Base-by-base conservation (phyloP, 176 grass and related monocot genomes). In the Saccharum officinarum region DNA sequence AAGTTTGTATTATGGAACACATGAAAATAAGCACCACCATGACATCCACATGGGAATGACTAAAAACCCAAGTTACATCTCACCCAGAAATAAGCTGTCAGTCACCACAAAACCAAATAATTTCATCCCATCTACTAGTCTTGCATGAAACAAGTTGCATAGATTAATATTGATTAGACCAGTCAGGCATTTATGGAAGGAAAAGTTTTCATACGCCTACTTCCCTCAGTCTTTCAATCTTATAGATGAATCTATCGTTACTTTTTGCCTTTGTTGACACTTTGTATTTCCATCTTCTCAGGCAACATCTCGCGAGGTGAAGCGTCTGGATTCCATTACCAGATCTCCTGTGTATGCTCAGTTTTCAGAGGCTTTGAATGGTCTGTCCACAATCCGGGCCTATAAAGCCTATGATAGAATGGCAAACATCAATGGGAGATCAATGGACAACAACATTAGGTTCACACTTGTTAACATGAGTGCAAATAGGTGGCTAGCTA, bases 391-490 rank as follows among this genome's bases (percentile, higher is more conserved):
- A 69, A 99, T 99, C 61, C 90, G 93, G 76, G 97, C 97, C 68
- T 99, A 96, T 69, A 92, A 99, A 88, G 97, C 97, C 73, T 99
- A 96, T 81, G 97, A 96, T 87, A 93, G 97, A 85, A 99, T 99
- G 97, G 88, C 97, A 46, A 90, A 73, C 75, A 92, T 96, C 55
- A 99, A 99, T 64, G 93, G 97, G 18, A 90, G 83, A 79, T 91
- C 97, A 89, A 99, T 99, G 97, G 97, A 99, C 76, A 99, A 96
- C 82, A 99, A 99, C 87, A 87, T 96, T 65, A 95, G 97, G 86
- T 99, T 76, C 84, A 99, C 97, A 44, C 90, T 99, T 6, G 97
- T 99, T 61, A 99, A 94, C 65, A 96, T 96, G 87, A 78, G 97
- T 77, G 84, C 90, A 77, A 99, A 99, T 83, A 89, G 97, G 55